phyloP scores from a whole-genome alignment of 768 basidiomycete genomes.

The Mycena albidolilacea region DNA sequence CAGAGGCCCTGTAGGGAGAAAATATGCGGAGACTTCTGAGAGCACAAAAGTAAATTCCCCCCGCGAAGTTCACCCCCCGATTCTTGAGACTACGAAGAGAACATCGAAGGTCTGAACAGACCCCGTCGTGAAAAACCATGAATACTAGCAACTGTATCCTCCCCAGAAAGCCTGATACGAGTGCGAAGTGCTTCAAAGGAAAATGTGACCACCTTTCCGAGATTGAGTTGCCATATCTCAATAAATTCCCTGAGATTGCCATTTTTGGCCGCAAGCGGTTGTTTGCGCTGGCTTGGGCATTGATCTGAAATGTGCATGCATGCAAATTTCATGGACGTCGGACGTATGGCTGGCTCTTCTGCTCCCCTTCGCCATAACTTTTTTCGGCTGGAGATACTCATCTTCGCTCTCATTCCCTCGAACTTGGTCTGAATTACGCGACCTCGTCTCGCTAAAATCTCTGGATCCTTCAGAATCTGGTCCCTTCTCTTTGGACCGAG shows the following conservation, averaged over 20 bases:
- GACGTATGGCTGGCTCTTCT: slow-evolving; percentile 56
- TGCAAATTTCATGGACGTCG: slow-evolving; percentile 42
- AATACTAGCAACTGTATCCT: too few relatives aligned
- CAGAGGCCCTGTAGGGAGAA: too few relatives aligned
- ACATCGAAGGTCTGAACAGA: too few relatives aligned
- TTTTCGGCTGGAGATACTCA: slow-evolving; percentile 49
- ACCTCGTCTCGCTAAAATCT: slow-evolving; percentile 46
- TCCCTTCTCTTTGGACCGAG: slow-evolving; percentile 62
- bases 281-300: background rate
- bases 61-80: too few relatives aligned
- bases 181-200: too few relatives aligned
- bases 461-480: slow-evolving; percentile 41
- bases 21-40: too few relatives aligned
- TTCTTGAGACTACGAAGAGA: too few relatives aligned
- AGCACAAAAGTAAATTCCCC: too few relatives aligned
- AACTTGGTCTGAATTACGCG: slow-evolving; percentile 46
- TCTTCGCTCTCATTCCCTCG: slow-evolving; percentile 36
- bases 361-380: slow-evolving; percentile 55
- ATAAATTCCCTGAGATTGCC: background rate
- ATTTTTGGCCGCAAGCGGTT: background rate
- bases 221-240: too few relatives aligned
- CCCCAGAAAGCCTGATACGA: too few relatives aligned
- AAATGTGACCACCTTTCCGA: too few relatives aligned
- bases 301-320: slow-evolving; percentile 1
- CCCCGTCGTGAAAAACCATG: too few relatives aligned